phyloP scores from a whole-genome alignment of 768 basidiomycete genomes.

The Phlebiopsis gigantea region DNA sequence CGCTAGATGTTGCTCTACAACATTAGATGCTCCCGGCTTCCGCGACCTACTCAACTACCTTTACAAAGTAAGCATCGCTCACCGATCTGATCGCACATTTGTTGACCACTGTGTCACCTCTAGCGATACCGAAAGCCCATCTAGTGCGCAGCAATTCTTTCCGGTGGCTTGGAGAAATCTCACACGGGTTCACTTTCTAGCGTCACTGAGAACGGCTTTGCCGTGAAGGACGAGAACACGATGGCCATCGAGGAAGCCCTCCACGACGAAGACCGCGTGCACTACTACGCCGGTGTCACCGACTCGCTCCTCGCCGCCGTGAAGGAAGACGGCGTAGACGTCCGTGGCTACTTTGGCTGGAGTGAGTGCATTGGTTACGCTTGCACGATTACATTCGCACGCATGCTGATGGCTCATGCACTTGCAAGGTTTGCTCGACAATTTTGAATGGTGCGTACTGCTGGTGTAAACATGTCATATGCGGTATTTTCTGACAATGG shows the following conservation, averaged over 20 bases:
- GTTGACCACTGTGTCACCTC: slow-evolving; percentile 4
- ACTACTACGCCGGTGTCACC: slow-evolving; percentile 61
- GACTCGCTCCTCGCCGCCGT: slow-evolving; percentile 51
- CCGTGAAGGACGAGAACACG: slow-evolving; percentile 57
- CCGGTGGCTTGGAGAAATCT: neutral
- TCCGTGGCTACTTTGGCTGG: slow-evolving; percentile 64
- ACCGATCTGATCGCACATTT: neutral
- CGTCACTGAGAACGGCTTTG: slow-evolving; percentile 73
- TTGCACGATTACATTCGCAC: neutral
- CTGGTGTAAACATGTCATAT: no score
- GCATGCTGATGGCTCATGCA: slow-evolving; percentile 4
- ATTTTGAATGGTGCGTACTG: slow-evolving; percentile 54
- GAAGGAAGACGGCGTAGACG: slow-evolving; percentile 56
- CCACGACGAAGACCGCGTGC: slow-evolving; percentile 56
- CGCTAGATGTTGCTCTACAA: no score
- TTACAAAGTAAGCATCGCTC: slow-evolving; percentile 47
- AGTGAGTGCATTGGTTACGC: slow-evolving; percentile 37
- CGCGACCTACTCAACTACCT: slow-evolving; percentile 66
- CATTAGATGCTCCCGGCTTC: slow-evolving; percentile 41
- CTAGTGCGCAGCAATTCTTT: slow-evolving; percentile 34
- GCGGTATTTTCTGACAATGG: neutral
- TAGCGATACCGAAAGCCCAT: slow-evolving; percentile 49
- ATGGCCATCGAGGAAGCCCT: slow-evolving; percentile 49
- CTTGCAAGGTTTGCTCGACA: slow-evolving; percentile 53
- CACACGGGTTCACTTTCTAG: slow-evolving; percentile 24